Evolutionary conservation across 352 stramenopile genomes (phyloP).

Genomic region (Plasmopara halstedii): DNA sequence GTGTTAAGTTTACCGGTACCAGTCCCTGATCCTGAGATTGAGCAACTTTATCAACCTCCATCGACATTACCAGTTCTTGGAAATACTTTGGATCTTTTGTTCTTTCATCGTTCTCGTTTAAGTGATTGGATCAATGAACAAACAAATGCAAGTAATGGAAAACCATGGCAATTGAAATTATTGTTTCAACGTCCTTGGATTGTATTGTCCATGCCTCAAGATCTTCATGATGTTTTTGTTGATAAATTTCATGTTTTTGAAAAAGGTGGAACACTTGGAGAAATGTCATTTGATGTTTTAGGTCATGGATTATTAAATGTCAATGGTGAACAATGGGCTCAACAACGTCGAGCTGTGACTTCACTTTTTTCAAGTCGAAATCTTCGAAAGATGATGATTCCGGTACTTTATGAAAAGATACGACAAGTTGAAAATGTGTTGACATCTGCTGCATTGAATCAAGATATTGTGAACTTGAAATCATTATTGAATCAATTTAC

Average conservation of each 20-base stretch:
- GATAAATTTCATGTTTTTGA: slow-evolving; percentile 46
- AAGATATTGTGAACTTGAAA: slow-evolving; percentile 23
- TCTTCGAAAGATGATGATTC: slow-evolving; percentile 22
- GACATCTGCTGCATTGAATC: neutral
- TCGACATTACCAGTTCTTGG: slow-evolving; percentile 28
- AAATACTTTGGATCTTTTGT: slow-evolving; percentile 25
- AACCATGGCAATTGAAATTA: slow-evolving; percentile 35
- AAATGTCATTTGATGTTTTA: slow-evolving; percentile 28
- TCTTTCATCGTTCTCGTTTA: slow-evolving; percentile 26
- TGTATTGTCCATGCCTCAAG: slow-evolving; percentile 28
- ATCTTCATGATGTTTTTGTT: slow-evolving; percentile 23
- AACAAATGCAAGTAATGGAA: slow-evolving; percentile 15
- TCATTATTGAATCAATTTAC: slow-evolving; percentile 40
- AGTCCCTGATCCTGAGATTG: slow-evolving; percentile 16
- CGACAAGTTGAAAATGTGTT: slow-evolving; percentile 22
- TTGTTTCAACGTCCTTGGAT: slow-evolving; percentile 25
- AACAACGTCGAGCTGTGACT: slow-evolving; percentile 54
- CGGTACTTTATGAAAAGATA: slow-evolving; percentile 20
- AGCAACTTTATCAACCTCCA: slow-evolving; percentile 16
- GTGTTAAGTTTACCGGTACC: slow-evolving; percentile 13
- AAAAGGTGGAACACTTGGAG: slow-evolving; percentile 9
- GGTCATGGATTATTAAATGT: slow-evolving; percentile 41
- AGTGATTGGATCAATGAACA: slow-evolving; percentile 55
- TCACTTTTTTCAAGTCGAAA: slow-evolving; percentile 54
- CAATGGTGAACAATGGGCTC: slow-evolving; percentile 34